Evolutionary conservation across 1,139 yeast species (phyloP), one percentile per base, ranked within the genome.

Genomic region (Kodamaea derodonti): DNA sequence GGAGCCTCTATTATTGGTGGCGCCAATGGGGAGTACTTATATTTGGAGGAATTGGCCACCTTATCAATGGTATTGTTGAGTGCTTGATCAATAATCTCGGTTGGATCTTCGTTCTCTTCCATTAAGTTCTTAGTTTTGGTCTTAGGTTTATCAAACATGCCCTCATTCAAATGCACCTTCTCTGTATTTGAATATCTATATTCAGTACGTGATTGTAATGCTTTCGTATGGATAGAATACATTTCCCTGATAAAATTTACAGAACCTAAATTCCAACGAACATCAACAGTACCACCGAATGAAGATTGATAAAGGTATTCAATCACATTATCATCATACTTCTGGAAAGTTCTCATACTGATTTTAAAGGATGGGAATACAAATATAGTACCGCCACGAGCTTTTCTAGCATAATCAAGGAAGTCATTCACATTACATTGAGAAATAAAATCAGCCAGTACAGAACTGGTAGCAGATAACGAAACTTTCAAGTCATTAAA

Each of bases 261-360:
- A 0, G 95, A 82, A 0, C 97, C 97, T 31, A 92, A 63, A 53
- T 92, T 92, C 97, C 97, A 92, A 29, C 88, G 75, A 3, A 92
- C 80, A 43, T 87, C 95, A 29, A 92, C 95, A 9, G 87, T 78
- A 20, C 95, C 96, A 9, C 88, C 95, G 62, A 92, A 87, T 2
- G 80, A 68, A 24, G 92, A 80, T 32, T 69, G 72, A 52, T 75
- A 90, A 4, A 72, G 61, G 49, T 80, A 86, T 46, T 84, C 84
- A 33, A 88, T 72, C 4, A 70, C 47, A 32, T 73, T 72, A 12
- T 69, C 63, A 10, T 65, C 58, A 31, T 60, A 57, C 33, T 62
- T 59, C 48, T 85, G 90, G 65, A 78, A 76, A 0, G 94, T 80
- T 34, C 78, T 73, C 97, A 90, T 90, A 4, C 76, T 64, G 20